Base-by-base conservation (phyloP, 2,329 filamentous ascomycete genomes). In the Pseudogymnoascus sp. region DNA sequence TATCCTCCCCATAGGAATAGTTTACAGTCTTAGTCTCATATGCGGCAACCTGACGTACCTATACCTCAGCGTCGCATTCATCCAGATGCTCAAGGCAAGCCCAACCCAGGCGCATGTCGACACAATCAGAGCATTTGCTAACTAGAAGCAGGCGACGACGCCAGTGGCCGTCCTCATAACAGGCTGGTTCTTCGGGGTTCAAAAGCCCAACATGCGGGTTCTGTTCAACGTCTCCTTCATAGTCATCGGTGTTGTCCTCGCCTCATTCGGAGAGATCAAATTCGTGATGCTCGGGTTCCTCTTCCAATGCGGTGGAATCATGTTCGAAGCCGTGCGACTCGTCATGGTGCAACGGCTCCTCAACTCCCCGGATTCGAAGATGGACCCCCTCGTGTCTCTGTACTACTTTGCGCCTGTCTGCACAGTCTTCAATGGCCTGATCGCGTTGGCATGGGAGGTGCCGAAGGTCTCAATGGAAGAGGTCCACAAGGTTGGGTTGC, bases 11-110 rank as follows among this genome's bases (percentile, higher is more conserved):
- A 97, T 97, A 72, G 93, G 93, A 69, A 78, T 96, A 74, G 96
- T 96, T 80, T 97, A 97, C 86, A 95, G 90, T 75, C 81, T 97
- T 80, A 95, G 89, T 77, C 83, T 97, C 80, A 97, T 97, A 75
- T 97, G 92, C 78, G 92, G 93, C 74, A 97, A 97, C 80, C 79
- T 96, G 78, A 92, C 93, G 71, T 97, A 97, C 75, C 85, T 97
- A 63, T 96, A 97, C 78, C 85, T 97, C 66, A 95, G 89, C 69
- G 93, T 97, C 65, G 90, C 93, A 66, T 97, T 97, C 77, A 97
- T 97, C 73, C 93, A 97, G 82, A 97, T 97, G 93, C 87, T 97
- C 77, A 97, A 97, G 89, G 89, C 91, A 67, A n/a, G 71, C 68
- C 14, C 11, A n/a, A 70, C 68, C 14, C 11, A 34, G 6, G 63